These are phyloP conservation scores for Lecanicillium sp. DNA, from an alignment of 2,329 filamentous ascomycete genomes.

Conservation along the genomic window DNA sequence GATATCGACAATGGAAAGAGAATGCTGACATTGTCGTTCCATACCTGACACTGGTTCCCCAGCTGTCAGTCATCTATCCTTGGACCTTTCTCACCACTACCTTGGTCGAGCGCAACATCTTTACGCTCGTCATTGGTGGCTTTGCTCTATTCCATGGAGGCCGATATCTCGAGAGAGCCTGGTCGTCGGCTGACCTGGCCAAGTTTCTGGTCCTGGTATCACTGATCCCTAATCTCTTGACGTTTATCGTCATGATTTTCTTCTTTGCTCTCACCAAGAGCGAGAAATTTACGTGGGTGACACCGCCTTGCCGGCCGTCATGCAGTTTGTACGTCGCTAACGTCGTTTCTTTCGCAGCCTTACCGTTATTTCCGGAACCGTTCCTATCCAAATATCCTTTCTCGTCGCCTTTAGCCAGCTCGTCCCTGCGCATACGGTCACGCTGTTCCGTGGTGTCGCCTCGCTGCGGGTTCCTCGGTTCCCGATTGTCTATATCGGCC, in stretches of 20 bases:
- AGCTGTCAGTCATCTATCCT: conserved; percentile 75
- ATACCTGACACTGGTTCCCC: conserved; percentile 81
- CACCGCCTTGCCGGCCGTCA: background rate
- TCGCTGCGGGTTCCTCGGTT: conserved; percentile 76
- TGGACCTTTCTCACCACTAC: conserved; percentile 87
- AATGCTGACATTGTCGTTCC: conserved; percentile 64
- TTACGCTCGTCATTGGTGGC: conserved; percentile 70
- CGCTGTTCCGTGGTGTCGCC: conserved; percentile 78
- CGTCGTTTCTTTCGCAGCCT: conserved; percentile 41
- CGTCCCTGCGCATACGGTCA: conserved; percentile 92
- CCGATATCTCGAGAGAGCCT: conserved; percentile 89
- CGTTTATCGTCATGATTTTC: conserved; percentile 64
- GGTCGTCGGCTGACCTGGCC: conserved; percentile 84
- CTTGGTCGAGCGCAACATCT: conserved; percentile 86
- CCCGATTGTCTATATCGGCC: conserved; percentile 64
- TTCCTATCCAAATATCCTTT: conserved; percentile 85
- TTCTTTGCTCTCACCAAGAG: conserved; percentile 63
- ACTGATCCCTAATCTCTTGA: conserved; percentile 71
- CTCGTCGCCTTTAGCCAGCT: conserved; percentile 97
- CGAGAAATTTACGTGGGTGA: conserved; percentile 58
- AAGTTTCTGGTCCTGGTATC: conserved; percentile 77
- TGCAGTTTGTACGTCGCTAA: conserved; percentile 10
- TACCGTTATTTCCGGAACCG: conserved; percentile 78
- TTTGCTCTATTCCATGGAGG: conserved; percentile 84
- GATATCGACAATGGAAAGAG: conserved; percentile 60